A percentile compares a stretch with the other conserved stretches of the same genome.
phyloP scores from a whole-genome alignment of 179 eudicot genomes.

The Monotropa hypopitys region DNA sequence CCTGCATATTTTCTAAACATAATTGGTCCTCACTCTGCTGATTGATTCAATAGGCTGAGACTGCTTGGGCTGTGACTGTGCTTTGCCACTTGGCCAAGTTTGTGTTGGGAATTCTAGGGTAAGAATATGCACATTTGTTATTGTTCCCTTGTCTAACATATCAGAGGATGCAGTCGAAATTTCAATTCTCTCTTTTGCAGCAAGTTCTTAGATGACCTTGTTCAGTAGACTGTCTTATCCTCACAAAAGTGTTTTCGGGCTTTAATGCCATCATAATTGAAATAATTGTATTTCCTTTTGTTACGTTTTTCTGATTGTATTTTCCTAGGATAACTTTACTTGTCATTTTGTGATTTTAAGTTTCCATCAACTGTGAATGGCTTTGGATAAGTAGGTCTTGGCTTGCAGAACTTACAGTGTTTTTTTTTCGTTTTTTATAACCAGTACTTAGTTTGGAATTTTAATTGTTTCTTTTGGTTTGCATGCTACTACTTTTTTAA shows the following conservation, averaged over 20 bases:
- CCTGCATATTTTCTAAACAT: not conserved
- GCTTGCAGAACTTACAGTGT: not conserved
- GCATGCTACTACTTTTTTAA: not conserved
- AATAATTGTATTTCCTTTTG: not conserved
- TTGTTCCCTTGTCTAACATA: not conserved
- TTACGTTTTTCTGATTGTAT: not conserved
- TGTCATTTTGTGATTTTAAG: not conserved
- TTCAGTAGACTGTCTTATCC: not conserved
- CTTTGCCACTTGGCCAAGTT: conserved; percentile 93
- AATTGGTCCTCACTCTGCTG: conserved; percentile 8
- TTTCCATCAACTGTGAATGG: not conserved
- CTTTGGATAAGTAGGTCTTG: not conserved
- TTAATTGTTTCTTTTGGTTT: not conserved
- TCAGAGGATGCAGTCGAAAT: not conserved
- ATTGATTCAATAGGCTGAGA: conserved; percentile 61
- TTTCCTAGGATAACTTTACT: not conserved
- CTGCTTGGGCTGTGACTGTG: conserved; percentile 96
- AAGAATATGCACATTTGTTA: conserved; percentile 7
- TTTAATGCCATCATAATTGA: not conserved
- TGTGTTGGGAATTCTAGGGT: conserved; percentile 82
- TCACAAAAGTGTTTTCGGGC: not conserved
- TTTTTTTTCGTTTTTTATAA: not conserved
- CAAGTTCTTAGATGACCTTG: not conserved
- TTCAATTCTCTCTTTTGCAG: not conserved
- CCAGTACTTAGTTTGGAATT: not conserved